Conservation (phyloP, 768 basidiomycete genomes). For the Psilocybe cubensis region DNA sequence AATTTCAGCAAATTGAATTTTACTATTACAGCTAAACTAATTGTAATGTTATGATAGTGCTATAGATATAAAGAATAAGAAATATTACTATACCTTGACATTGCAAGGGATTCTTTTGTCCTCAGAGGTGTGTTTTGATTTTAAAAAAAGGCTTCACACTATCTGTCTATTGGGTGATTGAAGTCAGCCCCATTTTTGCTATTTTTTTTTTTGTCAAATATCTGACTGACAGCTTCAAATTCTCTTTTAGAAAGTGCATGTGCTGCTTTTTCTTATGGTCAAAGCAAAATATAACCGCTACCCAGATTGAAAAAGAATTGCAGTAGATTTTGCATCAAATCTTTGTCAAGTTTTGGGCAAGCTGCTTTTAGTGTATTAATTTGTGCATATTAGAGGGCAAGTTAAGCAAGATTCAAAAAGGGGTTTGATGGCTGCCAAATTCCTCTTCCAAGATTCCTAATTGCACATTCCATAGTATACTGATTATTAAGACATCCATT, state of each 20-base stretch:
- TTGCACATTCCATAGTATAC: too few relatives aligned
- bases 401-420: too few relatives aligned
- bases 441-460: too few relatives aligned
- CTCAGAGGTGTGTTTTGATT: not conserved
- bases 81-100: not conserved
- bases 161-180: not conserved
- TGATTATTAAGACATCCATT: too few relatives aligned
- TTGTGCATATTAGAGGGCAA: too few relatives aligned
- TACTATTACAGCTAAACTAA: not conserved
- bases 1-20: not conserved
- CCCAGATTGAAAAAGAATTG: not conserved
- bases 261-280: not conserved
- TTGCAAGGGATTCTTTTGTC: not conserved
- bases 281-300: not conserved
- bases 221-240: not conserved
- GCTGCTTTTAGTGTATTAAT: too few relatives aligned
- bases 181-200: not conserved
- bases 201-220: not conserved
- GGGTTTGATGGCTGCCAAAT: too few relatives aligned
- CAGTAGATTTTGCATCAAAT: not conserved
- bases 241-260: not conserved
- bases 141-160: not conserved
- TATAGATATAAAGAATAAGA: not conserved
- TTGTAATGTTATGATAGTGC: not conserved
- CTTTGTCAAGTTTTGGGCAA: too few relatives aligned